phyloP scores from a whole-genome alignment of 371 early-diverging fungal species.

The Syncephalis plumigaleata region DNA sequence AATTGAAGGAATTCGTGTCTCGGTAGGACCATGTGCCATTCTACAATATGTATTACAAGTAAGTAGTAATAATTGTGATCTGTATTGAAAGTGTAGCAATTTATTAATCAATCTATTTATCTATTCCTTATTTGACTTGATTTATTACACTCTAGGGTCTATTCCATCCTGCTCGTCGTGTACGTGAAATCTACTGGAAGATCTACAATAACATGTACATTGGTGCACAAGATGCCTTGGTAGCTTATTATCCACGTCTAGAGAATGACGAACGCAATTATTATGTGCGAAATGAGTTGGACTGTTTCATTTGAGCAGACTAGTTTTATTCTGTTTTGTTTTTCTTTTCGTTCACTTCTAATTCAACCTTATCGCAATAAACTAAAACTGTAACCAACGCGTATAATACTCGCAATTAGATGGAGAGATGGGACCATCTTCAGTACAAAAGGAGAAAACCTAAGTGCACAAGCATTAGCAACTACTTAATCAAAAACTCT shows the following conservation, averaged over 20 bases:
- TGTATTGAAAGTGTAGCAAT: neutral
- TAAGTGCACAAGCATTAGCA: too few species aligned
- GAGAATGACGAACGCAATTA: constrained; percentile 61
- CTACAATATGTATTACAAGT: constrained; percentile 70
- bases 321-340: too few species aligned
- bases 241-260: constrained; percentile 78
- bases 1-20: constrained; percentile 83
- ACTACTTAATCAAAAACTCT: too few species aligned
- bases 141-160: constrained; percentile 35
- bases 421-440: constrained; percentile 56
- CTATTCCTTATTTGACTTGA: neutral
- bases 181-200: constrained; percentile 95
- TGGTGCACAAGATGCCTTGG: constrained; percentile 79
- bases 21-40: constrained; percentile 72
- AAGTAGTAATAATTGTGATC: too few species aligned
- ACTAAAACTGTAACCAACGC: constrained; percentile 44
- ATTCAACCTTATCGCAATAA: too few species aligned
- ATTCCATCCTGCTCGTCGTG: constrained; percentile 94
- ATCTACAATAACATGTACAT: constrained; percentile 91
- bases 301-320: constrained; percentile 5
- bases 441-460: constrained; percentile 39
- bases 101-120: neutral
- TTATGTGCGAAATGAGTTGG: constrained; percentile 62
- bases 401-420: constrained; percentile 55
- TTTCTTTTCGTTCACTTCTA: too few species aligned